phyloP scores from a whole-genome alignment of 305 asterid genomes.

The Lippia alba region DNA sequence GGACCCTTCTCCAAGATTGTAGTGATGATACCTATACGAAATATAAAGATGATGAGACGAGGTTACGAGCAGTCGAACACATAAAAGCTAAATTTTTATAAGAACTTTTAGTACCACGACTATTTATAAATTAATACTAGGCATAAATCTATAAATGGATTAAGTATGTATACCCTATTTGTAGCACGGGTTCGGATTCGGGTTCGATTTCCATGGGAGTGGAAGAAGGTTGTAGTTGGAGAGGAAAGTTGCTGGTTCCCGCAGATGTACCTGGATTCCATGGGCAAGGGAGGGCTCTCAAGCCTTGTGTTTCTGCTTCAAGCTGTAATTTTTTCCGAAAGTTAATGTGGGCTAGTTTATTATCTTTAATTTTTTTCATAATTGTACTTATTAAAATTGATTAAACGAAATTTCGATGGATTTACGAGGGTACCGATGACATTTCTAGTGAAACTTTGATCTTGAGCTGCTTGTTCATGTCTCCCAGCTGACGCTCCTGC shows the following conservation, averaged over 20 bases:
- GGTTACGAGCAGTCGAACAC: too few species aligned
- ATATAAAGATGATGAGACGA: too few species aligned
- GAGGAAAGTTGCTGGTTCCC: conserved; percentile 48
- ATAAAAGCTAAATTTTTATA: too few species aligned
- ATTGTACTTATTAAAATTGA: neutral
- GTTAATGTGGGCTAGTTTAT: neutral
- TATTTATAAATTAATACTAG: too few species aligned
- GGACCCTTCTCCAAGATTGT: conserved; percentile 71
- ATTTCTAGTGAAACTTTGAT: conserved; percentile 75
- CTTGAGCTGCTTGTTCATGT: conserved; percentile 87
- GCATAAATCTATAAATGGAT: too few species aligned
- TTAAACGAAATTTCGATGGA: too few species aligned
- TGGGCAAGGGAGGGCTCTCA: conserved; percentile 49
- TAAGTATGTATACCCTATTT: conserved; percentile 66
- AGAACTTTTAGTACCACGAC: too few species aligned
- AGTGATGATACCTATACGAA: conserved; percentile 61
- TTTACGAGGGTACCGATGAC: conserved; percentile 51
- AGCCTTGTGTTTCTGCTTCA: conserved; percentile 66
- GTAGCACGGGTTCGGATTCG: conserved; percentile 70
- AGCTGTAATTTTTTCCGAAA: conserved; percentile 44
- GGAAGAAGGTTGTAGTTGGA: conserved; percentile 47
- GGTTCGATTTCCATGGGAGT: conserved; percentile 59
- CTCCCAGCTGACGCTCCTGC: conserved; percentile 90
- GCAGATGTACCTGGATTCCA: conserved; percentile 56
- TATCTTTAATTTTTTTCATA: neutral